Evolutionary conservation across 768 basidiomycete genomes (phyloP).

Genomic region (Coprinellus aureogranulatus): DNA sequence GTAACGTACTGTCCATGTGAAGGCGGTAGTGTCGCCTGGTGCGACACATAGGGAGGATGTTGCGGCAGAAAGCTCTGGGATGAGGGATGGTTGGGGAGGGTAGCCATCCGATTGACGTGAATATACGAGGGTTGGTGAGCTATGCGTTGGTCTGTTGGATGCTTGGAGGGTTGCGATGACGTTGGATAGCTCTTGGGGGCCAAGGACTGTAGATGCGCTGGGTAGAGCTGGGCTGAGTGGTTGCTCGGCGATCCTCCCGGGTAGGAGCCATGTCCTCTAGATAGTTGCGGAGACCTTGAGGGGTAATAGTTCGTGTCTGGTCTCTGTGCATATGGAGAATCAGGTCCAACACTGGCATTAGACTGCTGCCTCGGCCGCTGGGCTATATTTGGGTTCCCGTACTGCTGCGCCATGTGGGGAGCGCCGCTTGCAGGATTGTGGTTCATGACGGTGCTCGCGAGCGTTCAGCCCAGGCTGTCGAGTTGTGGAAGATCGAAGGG

Average conservation of each 20-base stretch:
- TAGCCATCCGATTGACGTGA: background rate
- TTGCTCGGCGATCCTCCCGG: slow-evolving; percentile 1
- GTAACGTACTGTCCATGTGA: background rate
- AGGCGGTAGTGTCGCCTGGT: background rate
- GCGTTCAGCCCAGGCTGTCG: no score
- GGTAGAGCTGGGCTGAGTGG: slow-evolving; percentile 26
- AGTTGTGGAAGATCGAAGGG: no score
- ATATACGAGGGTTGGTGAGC: background rate
- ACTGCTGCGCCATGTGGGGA: background rate
- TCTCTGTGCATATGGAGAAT: slow-evolving; percentile 30
- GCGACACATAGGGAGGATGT: background rate
- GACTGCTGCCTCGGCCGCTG: background rate
- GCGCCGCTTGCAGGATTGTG: background rate
- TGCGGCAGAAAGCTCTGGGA: background rate
- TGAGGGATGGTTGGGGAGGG: slow-evolving; percentile 1
- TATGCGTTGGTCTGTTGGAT: slow-evolving; percentile 12
- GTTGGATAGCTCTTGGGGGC: slow-evolving; percentile 23
- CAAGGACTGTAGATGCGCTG: slow-evolving; percentile 29
- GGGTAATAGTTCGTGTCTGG: slow-evolving; percentile 20
- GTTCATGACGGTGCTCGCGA: background rate
- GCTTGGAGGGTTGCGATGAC: slow-evolving; percentile 25
- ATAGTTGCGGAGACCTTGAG: background rate
- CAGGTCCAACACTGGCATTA: background rate
- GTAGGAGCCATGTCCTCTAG: background rate
- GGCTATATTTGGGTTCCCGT: background rate